phyloP scores from a whole-genome alignment of 106 monocot species.

The Dactylorhiza incarnata region DNA sequence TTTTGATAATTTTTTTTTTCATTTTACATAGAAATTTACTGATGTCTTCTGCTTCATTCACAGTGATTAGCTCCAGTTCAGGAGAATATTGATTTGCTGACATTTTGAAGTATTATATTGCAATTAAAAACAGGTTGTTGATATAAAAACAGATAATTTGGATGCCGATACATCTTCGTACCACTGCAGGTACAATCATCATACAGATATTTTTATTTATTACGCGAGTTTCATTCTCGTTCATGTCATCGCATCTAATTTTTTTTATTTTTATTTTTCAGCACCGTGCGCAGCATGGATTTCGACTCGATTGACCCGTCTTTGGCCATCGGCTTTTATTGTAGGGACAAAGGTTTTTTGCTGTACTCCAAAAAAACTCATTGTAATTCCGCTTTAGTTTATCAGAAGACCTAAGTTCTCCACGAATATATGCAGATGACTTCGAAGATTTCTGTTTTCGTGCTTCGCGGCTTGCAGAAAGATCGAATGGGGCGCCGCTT shows the following conservation, averaged over 20 bases:
- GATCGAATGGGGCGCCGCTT: constrained; percentile 75
- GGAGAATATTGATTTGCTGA: neutral
- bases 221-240: neutral
- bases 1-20: neutral
- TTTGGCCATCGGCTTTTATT: constrained; percentile 91
- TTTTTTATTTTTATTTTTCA: constrained; percentile 4
- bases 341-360: constrained; percentile 72
- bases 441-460: constrained; percentile 81
- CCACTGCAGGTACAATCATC: constrained; percentile 71
- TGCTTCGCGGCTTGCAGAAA: constrained; percentile 55
- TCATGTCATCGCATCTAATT: neutral
- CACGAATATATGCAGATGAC: constrained; percentile 39
- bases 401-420: neutral
- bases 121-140: constrained; percentile 46
- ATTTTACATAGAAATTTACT: neutral
- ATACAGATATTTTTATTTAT: neutral
- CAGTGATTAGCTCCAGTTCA: neutral
- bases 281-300: constrained; percentile 57
- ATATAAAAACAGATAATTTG: constrained; percentile 43
- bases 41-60: neutral
- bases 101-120: neutral
- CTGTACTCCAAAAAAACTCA: neutral
- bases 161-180: constrained; percentile 89
- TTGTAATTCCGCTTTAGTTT: neutral
- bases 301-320: constrained; percentile 87